Percentiles rank a stretch among this genome's conserved stretches.
Conservation (phyloP, 768 basidiomycete species). For the Lactarius quietus region DNA sequence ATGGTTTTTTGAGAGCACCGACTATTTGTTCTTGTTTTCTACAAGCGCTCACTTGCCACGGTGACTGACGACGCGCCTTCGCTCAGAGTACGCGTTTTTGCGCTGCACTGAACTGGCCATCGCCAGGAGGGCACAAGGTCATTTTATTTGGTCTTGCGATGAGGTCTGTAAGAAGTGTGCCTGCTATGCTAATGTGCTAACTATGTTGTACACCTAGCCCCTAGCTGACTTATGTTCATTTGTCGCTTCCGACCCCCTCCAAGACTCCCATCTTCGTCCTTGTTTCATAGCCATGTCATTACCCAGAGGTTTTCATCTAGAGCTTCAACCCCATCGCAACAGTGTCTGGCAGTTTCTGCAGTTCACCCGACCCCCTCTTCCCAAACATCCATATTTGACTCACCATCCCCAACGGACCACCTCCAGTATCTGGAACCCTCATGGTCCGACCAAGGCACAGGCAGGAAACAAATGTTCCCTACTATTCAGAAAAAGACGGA, state of each 20-base stretch:
- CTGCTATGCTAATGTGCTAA: constrained; percentile 16
- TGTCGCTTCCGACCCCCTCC: constrained; percentile 56
- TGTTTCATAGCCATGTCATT: constrained; percentile 14
- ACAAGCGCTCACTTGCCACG: neutral
- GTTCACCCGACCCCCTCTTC: constrained; percentile 2
- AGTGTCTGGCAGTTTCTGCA: constrained; percentile 6
- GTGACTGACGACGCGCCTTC: neutral
- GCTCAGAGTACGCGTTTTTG: constrained; percentile 11
- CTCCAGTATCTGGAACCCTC: neutral
- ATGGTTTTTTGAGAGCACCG: neutral
- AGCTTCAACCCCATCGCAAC: constrained; percentile 8
- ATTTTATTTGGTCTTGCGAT: constrained; percentile 40
- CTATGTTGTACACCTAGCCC: constrained; percentile 29
- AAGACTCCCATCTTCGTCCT: constrained; percentile 38
- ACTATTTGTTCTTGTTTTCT: constrained; percentile 18
- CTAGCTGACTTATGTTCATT: constrained; percentile 71
- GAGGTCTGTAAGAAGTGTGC: constrained; percentile 41
- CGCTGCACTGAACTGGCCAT: constrained; percentile 10
- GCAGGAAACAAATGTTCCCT: neutral
- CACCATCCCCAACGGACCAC: neutral
- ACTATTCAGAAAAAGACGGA: constrained; percentile 5
- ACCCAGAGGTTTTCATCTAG: constrained; percentile 12
- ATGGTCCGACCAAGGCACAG: neutral
- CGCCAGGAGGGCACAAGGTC: constrained; percentile 12
- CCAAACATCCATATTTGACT: neutral